Base-by-base conservation (phyloP, 129 eudicot genomes). In the Ambrosia artemisiifolia region DNA sequence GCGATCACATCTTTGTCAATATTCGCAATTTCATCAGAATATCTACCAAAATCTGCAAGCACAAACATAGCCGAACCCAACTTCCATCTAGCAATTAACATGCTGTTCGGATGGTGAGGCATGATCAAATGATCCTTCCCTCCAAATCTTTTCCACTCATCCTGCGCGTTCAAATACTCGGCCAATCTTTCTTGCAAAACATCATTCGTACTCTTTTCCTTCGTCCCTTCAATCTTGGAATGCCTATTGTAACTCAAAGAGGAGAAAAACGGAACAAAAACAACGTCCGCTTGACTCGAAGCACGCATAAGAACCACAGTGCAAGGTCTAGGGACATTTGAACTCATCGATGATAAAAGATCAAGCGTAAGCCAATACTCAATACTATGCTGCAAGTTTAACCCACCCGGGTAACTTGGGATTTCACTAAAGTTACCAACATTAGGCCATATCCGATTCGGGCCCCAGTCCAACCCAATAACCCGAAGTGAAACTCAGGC, bases 341-440 rank as follows among this genome's bases (percentile, higher is more conserved):
- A 83, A 3, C 63, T 65, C 34, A 67, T 64, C 10, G 99, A 90
- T 30, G 88, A 84, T 75, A 95, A 82, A 75, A 95, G 99, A 83
- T 90, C 96, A 65, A 95, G 94, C 48, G 99, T 95, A 57, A 95
- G 91, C 96, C 96, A 95, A 55, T 90, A 95, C 72, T 95, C 99
- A 32, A 79, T 61, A 63, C 98, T 90, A 61, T 93, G 98, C 75
- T 93, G 98, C 38, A 87, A 79, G 76, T 93, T 93, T 72, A 95
- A 67, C 2, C 97, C 99, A 59, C 99, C 99, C 0, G 96, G 96
- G 71, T 95, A 90, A 18, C 70, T 73, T 6, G 96, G 99, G 50
- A 90, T 71, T 24, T 68, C 70, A 61, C 70, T 88, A 20, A 54
- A 54, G 18, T 80, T 78, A 74, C 84, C 68, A 13, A 95, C 84